phyloP scores from a whole-genome alignment of 2,329 filamentous ascomycete species.

The Exophiala aquamarina region DNA sequence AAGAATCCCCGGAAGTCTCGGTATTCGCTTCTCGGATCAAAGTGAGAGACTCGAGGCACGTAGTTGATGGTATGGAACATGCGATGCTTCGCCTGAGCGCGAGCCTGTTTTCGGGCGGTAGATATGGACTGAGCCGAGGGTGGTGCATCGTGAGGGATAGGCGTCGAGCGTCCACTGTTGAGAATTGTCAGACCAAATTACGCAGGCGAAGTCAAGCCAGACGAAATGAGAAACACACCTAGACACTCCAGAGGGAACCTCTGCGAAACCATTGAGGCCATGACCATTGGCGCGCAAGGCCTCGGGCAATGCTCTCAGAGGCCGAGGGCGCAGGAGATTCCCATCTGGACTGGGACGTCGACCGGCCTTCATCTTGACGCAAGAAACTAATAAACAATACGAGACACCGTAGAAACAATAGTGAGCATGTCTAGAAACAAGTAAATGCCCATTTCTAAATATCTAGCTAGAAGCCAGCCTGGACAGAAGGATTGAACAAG shows the following conservation, averaged over 20 bases:
- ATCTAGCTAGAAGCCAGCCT: no score
- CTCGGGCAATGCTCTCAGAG: conserved; percentile 16
- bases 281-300: conserved; percentile 26
- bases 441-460: no score
- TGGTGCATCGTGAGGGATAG: conserved; percentile 84
- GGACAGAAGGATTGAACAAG: no score
- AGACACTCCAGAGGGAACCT: conserved; percentile 34
- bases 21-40: conserved; percentile 89
- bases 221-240: conserved; percentile 32
- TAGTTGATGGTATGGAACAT: conserved; percentile 94
- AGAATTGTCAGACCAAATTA: background rate
- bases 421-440: background rate
- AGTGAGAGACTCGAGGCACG: conserved; percentile 86
- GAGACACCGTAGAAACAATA: conserved; percentile 1
- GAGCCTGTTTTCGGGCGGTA: conserved; percentile 76
- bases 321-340: conserved; percentile 23
- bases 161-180: conserved; percentile 75
- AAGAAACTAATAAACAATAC: background rate
- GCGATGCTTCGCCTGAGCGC: conserved; percentile 76
- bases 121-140: conserved; percentile 86
- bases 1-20: conserved; percentile 97
- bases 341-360: conserved; percentile 14
- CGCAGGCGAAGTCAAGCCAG: background rate
- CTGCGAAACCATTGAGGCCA: conserved; percentile 29
- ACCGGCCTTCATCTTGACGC: conserved; percentile 9